phyloP scores from a whole-genome alignment of 1,284 basidiomycete species.

The Hortiboletus rubellus region DNA sequence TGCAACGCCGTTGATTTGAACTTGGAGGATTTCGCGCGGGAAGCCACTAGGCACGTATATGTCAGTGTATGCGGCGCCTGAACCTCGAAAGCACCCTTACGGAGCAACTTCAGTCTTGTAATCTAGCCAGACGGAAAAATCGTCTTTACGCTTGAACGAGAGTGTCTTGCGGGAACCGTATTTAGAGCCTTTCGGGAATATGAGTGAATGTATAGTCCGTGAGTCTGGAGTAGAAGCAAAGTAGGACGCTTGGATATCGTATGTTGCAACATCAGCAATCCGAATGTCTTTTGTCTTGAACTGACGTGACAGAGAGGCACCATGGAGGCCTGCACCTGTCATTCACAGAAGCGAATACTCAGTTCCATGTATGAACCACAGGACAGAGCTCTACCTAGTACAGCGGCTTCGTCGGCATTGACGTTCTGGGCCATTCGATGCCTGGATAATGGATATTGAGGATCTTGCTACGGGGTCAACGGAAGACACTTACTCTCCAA shows the following conservation, averaged over 20 bases:
- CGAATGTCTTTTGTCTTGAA: slow-evolving; percentile 97
- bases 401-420: slow-evolving; percentile 96
- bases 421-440: slow-evolving; percentile 90
- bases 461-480: neutral
- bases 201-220: slow-evolving; percentile 66
- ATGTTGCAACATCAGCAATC: slow-evolving; percentile 69
- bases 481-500: slow-evolving; percentile 62
- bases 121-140: slow-evolving; percentile 72
- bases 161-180: slow-evolving; percentile 80
- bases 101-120: slow-evolving; percentile 62
- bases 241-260: slow-evolving; percentile 79
- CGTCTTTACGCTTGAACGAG: slow-evolving; percentile 75
- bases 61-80: slow-evolving; percentile 1
- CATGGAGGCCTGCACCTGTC: slow-evolving; percentile 85
- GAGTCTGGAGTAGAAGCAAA: slow-evolving; percentile 60
- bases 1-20: slow-evolving; percentile 63
- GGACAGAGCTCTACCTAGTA: slow-evolving; percentile 58
- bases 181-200: slow-evolving; percentile 78
- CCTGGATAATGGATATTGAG: slow-evolving; percentile 36
- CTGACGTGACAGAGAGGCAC: slow-evolving; percentile 84
- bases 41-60: slow-evolving; percentile 48
- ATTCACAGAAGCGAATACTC: slow-evolving; percentile 1
- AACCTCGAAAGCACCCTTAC: slow-evolving; percentile 42
- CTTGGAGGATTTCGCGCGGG: slow-evolving; percentile 68
- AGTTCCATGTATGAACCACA: neutral